Evolutionary conservation across 2,329 filamentous ascomycete genomes (phyloP), one percentile per base, ranked within the genome.

Genomic region (Aureobasidium musti): DNA sequence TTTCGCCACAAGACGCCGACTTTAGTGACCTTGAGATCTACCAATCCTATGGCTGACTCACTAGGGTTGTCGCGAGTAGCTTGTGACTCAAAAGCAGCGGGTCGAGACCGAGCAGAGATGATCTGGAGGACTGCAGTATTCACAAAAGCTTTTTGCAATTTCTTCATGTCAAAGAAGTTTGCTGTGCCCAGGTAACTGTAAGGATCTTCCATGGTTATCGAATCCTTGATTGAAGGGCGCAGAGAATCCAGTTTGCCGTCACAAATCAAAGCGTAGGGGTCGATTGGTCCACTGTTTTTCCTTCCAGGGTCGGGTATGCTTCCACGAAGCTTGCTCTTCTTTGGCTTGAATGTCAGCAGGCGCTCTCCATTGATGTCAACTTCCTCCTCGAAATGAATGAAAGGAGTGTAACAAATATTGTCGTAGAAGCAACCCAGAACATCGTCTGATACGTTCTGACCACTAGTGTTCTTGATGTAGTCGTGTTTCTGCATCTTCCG

Each of bases 21-120:
- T 77, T 98, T 99, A 52, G 94, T 97, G 53, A 98, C 90, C 72
- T 97, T 97, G 75, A 99, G 96, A 77, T 98, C 94, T 13, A 99
- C 94, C 67, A 99, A 90, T 14, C 95, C 95, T 3, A 92, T 91
- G 70, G 95, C 91, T 0, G 92, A 91, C 69, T 95, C 92, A 30
- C 91, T 84, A 0, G 93, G 92, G 71, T 96, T 97, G 37, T 87
- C 89, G 49, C 91, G 88, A 14, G 91, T 93, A 72, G 91, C 89
- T 69, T 95, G 92, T 0, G 89, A 89, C 86, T 97, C 92, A 79
- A 98, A 99, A 1, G 95, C 95, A 76, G 97, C 94, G 0, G 95
- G 95, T 35, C 95, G 86, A 50, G 95, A 99, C 67, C 95, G 86
- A 17, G 92, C 91, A 4, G 95, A 99, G 13, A 99, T 89, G 67